A percentile compares a stretch with the other conserved stretches of the same genome.
These are phyloP conservation scores for Pinus taeda DNA, from an alignment of 75 land plant genomes.

Conservation along the genomic window DNA sequence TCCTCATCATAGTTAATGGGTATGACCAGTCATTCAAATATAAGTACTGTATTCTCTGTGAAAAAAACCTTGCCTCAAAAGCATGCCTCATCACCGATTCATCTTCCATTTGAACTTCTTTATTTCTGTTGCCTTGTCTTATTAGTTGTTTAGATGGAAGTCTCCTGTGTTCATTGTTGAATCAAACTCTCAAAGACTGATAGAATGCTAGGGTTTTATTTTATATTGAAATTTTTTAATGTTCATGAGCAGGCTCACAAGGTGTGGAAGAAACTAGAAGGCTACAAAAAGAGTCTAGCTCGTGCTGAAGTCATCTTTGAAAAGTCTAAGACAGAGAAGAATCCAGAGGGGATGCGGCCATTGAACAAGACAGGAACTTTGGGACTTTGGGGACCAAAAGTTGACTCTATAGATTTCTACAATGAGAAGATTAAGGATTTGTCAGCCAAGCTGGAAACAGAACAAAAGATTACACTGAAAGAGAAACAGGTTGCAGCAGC, in stretches of 20 bases:
- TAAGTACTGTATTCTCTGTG: background rate
- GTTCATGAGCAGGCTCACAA: slow-evolving; percentile 46
- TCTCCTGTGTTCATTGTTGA: background rate
- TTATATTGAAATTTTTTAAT: background rate
- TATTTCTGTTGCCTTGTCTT: background rate
- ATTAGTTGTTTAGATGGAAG: background rate
- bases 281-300: slow-evolving; percentile 62
- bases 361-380: slow-evolving; percentile 35
- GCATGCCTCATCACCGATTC: background rate
- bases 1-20: background rate
- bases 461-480: slow-evolving; percentile 43
- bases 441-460: slow-evolving; percentile 40
- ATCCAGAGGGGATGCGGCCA: too few relatives aligned
- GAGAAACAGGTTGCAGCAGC: slow-evolving; percentile 21
- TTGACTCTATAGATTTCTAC: slow-evolving; percentile 5
- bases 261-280: slow-evolving; percentile 58
- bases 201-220: background rate
- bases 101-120: background rate
- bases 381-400: slow-evolving; percentile 68
- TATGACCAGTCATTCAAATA: background rate
- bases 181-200: background rate
- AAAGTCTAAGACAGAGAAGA: slow-evolving; percentile 29
- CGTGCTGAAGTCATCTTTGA: slow-evolving; percentile 65
- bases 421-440: slow-evolving; percentile 21
- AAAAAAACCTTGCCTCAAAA: background rate